Conservation (phyloP, 345 rosid species). For the Linum usitatissimum region DNA sequence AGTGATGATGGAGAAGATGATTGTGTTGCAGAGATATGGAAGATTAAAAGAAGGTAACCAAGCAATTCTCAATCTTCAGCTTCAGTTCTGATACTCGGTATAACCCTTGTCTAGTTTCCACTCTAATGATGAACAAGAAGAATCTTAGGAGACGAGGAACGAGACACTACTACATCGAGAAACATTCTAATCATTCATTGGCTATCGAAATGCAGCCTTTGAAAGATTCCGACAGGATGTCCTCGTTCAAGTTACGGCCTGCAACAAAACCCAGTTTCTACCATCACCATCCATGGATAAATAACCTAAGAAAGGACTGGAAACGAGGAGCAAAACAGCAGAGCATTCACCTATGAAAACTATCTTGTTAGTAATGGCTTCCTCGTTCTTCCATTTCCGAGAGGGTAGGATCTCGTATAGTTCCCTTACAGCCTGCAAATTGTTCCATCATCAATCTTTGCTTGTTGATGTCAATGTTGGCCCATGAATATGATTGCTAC, state of each 20-base stretch:
- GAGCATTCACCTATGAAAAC: slow-evolving; percentile 63
- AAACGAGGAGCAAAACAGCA: slow-evolving; percentile 2
- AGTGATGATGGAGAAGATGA: too few species aligned
- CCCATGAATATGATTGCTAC: too few species aligned
- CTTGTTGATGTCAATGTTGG: not conserved
- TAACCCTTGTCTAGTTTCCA: too few species aligned
- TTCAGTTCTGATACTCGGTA: too few species aligned
- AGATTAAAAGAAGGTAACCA: too few species aligned
- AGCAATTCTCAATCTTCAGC: too few species aligned
- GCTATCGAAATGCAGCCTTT: slow-evolving; percentile 27
- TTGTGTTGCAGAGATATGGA: too few species aligned
- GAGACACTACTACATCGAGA: not conserved
- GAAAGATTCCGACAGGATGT: slow-evolving; percentile 40
- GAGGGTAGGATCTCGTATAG: slow-evolving; percentile 80
- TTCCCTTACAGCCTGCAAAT: slow-evolving; percentile 79
- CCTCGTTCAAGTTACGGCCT: slow-evolving; percentile 73
- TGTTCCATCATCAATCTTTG: slow-evolving; percentile 9
- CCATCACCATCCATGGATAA: not conserved
- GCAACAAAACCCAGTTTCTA: slow-evolving; percentile 10
- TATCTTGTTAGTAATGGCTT: slow-evolving; percentile 44
- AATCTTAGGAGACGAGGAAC: too few species aligned
- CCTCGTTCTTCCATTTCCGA: slow-evolving; percentile 62
- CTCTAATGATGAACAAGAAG: too few species aligned
- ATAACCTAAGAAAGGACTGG: slow-evolving; percentile 5
- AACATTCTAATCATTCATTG: not conserved